These are phyloP conservation scores for Cerrena zonata DNA, from an alignment of 1,284 basidiomycete genomes.

Conservation along the genomic window DNA sequence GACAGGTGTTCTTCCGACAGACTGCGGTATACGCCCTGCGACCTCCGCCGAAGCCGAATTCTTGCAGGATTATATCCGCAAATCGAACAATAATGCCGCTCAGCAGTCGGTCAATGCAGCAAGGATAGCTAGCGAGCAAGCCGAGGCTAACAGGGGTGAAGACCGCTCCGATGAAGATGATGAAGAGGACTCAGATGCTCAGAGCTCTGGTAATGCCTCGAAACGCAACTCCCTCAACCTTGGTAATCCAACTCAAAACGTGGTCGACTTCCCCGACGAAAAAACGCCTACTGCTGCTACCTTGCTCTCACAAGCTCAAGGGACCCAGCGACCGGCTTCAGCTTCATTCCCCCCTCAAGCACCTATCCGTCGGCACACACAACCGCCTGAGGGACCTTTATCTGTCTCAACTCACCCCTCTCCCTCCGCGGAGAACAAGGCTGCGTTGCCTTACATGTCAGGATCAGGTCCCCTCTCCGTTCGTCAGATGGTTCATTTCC, in stretches of 20 bases:
- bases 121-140: conserved; percentile 58
- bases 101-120: conserved; percentile 67
- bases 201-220: conserved; percentile 55
- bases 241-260: conserved; percentile 55
- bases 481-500: conserved; percentile 71
- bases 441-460: conserved; percentile 40
- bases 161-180: conserved; percentile 77
- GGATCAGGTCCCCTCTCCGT: conserved; percentile 56
- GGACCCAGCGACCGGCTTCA: conserved; percentile 48
- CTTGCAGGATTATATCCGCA: conserved; percentile 83
- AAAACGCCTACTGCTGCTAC: conserved; percentile 78
- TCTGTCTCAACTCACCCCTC: conserved; percentile 33
- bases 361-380: conserved; percentile 65
- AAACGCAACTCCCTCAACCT: conserved; percentile 71
- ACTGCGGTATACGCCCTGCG: conserved; percentile 84
- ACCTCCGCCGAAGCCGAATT: conserved; percentile 84
- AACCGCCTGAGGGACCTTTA: conserved; percentile 47
- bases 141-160: conserved; percentile 51
- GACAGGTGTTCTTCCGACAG: conserved; percentile 41
- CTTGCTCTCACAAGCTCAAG: conserved; percentile 70
- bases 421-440: conserved; percentile 39
- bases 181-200: conserved; percentile 73
- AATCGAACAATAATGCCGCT: conserved; percentile 77
- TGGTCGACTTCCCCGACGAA: conserved; percentile 52
- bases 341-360: conserved; percentile 61